Conservation (phyloP, 179 eudicot genomes). For the Corrigiola litoralis region DNA sequence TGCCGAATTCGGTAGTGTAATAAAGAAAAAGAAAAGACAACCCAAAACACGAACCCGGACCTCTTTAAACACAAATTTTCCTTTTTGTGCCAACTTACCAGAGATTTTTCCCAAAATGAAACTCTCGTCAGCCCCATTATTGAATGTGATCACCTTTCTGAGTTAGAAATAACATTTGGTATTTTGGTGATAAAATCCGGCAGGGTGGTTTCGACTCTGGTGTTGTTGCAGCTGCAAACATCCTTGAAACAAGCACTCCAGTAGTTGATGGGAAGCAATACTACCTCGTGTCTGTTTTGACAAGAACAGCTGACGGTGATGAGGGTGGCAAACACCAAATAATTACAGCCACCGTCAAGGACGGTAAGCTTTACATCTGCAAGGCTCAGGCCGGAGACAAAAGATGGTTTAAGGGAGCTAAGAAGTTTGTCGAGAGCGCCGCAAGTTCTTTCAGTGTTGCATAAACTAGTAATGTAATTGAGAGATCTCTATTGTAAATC, state of each 20-base stretch:
- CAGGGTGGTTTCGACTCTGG: slow-evolving; percentile 89
- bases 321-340: slow-evolving; percentile 97
- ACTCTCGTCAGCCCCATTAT: too few species aligned
- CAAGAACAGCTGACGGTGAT: slow-evolving; percentile 96
- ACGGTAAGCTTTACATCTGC: slow-evolving; percentile 92
- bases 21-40: too few species aligned
- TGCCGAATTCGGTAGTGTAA: too few species aligned
- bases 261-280: slow-evolving; percentile 57
- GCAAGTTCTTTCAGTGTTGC: slow-evolving; percentile 83
- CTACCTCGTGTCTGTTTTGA: slow-evolving; percentile 68
- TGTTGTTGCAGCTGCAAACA: slow-evolving; percentile 79
- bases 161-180: slow-evolving; percentile 11
- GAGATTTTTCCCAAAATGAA: too few species aligned
- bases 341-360: slow-evolving; percentile 75
- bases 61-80: too few species aligned
- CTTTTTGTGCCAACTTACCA: too few species aligned
- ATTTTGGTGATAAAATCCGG: neutral
- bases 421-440: slow-evolving; percentile 76
- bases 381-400: slow-evolving; percentile 99
- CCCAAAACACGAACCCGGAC: too few species aligned
- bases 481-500: slow-evolving; percentile 30
- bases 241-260: slow-evolving; percentile 59
- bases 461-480: slow-evolving; percentile 25
- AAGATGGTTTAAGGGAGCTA: slow-evolving; percentile 99
- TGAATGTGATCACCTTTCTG: neutral